These are phyloP conservation scores for Botrytis aclada DNA, from an alignment of 2,329 filamentous ascomycete species.

Conservation along the genomic window DNA sequence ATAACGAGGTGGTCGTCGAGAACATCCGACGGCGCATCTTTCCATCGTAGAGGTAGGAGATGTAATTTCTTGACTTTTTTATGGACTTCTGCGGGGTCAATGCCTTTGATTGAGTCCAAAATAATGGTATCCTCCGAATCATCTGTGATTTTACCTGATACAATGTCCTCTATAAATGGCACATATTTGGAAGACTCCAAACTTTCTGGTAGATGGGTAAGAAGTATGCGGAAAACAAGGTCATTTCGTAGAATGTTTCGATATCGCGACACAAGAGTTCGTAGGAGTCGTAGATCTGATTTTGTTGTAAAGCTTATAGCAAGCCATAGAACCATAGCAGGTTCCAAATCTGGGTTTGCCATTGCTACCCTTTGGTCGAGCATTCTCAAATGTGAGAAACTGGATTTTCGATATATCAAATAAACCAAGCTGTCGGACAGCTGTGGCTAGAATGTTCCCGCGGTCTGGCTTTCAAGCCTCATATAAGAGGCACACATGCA, in stretches of 20 bases:
- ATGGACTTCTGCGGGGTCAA: conserved; percentile 62
- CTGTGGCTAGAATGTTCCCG: conserved; percentile 19
- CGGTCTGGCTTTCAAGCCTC: background rate
- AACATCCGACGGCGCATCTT: conserved; percentile 47
- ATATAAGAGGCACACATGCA: background rate
- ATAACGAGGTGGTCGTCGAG: conserved; percentile 54
- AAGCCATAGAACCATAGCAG: conserved; percentile 68
- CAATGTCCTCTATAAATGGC: conserved; percentile 56
- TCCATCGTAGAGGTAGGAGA: conserved; percentile 55
- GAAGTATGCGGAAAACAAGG: conserved; percentile 66
- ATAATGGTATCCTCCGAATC: conserved; percentile 49
- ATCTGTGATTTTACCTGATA: conserved; percentile 27
- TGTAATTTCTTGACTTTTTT: conserved; percentile 62
- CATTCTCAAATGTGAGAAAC: background rate
- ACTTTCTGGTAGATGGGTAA: conserved; percentile 75
- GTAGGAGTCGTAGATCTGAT: conserved; percentile 61
- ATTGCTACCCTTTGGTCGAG: conserved; percentile 28
- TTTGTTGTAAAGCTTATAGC: conserved; percentile 67
- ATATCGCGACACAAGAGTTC: conserved; percentile 56
- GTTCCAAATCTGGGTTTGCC: conserved; percentile 48
- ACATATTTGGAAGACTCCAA: conserved; percentile 61
- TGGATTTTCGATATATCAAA: background rate
- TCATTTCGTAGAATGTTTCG: conserved; percentile 58
- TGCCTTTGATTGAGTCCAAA: conserved; percentile 50
- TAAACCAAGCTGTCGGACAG: background rate